Evolutionary conservation across 805 yeast genomes (phyloP), one percentile per base, ranked within the genome.

Genomic region (Saturnispora silvae): DNA sequence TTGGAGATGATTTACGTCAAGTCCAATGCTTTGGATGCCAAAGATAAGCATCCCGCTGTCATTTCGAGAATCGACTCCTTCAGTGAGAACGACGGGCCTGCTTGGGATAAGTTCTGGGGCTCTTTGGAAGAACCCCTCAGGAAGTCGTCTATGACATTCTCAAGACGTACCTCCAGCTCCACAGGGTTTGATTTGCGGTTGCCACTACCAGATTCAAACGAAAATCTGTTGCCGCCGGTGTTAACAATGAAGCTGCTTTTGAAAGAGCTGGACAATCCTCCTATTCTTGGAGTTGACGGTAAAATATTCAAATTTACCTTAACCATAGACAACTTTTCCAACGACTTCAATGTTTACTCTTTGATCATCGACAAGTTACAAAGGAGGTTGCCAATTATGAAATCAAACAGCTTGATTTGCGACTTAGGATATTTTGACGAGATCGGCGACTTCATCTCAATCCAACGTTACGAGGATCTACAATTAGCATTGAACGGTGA

Each of bases 391-490:
- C 34, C 31, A 2, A 14, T 31, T 14, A 16, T 36, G 10, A 26
- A 20, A 16, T 15, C 7, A 18, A n/a, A 11, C 10, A 16, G 22
- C 6, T 7, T 35, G 10, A 4, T 15, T 8, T 49, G 56, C 38
- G 60, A 60, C 16, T 36, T 65, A 9, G 54, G 62, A 23, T 65
- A 63, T 39, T 45, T 53, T 13, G 69, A 65, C 36, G 62, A 60
- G 23, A 68, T 61, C 20, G 54, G 52, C 2, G 67, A 65, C 40
- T 34, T 54, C 37, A 49, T 63, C 4, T 34, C 53, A 2, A 48
- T 65, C 9, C 54, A 49, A 7, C 57, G 53, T 34, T 60, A 56
- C 29, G 56, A 52, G 17, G 68, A 64, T 42, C 44, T 65, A 35
- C 51, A 51, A 25, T 43, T 46, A 31, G 52, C 52, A 8, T 18